Evolutionary conservation across 2,329 filamentous ascomycete species (phyloP).

Genomic region (Botryosphaeria agaves): DNA sequence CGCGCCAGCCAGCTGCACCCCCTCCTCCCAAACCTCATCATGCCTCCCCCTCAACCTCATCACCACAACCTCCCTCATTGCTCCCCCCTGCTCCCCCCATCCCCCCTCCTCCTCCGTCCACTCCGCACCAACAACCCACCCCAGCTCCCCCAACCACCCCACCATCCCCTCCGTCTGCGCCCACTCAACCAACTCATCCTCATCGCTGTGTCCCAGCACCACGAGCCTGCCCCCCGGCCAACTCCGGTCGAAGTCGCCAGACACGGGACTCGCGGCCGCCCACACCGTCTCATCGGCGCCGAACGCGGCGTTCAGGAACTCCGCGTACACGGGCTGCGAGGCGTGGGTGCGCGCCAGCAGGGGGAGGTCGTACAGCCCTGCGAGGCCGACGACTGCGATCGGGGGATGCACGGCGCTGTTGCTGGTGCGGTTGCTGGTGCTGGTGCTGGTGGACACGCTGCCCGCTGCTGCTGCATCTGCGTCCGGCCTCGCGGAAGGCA

Average conservation of each 20-base stretch:
- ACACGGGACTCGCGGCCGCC: conserved; percentile 38
- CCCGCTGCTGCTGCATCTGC: background rate
- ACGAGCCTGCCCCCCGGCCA: conserved; percentile 23
- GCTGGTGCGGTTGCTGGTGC: conserved; percentile 4
- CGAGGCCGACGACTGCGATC: conserved; percentile 39
- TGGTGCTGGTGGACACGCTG: conserved; percentile 5
- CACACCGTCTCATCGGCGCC: conserved; percentile 32
- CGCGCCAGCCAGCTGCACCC: conserved; percentile 34
- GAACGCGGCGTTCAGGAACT: conserved; percentile 44
- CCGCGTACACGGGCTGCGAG: conserved; percentile 34
- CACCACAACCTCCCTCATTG: conserved; percentile 16
- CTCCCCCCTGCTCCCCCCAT: conserved; percentile 8
- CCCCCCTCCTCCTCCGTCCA: conserved; percentile 11
- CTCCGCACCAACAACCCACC: too few species aligned
- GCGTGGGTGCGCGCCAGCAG: conserved; percentile 30
- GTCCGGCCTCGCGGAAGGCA: too few species aligned
- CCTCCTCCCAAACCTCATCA: conserved; percentile 46
- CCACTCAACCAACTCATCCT: conserved; percentile 32
- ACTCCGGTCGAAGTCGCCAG: conserved; percentile 21
- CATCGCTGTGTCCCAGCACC: conserved; percentile 26
- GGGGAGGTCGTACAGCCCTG: conserved; percentile 50
- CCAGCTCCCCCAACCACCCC: conserved; percentile 26
- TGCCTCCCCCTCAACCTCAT: conserved; percentile 39
- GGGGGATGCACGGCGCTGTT: conserved; percentile 14
- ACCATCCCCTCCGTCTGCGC: conserved; percentile 43